Conservation (phyloP, 768 basidiomycete genomes). For the Amanita thiersii region DNA sequence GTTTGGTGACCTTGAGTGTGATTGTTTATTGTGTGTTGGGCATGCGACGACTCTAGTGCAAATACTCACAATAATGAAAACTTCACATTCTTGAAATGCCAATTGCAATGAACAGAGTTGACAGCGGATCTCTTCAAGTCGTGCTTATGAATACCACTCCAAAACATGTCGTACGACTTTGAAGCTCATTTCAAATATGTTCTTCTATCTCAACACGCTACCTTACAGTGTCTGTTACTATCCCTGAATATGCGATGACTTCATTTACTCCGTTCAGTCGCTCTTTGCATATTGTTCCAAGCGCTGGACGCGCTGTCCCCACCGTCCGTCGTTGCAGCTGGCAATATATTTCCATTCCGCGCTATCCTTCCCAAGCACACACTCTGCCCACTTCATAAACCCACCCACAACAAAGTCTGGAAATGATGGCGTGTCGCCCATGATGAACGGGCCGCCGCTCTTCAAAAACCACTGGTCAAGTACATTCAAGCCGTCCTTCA, state of each 20-base stretch:
- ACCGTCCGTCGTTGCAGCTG: conserved; percentile 3
- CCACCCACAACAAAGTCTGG: background rate
- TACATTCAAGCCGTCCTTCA: conserved; percentile 23
- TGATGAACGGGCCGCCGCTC: conserved; percentile 10
- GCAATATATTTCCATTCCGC: conserved; percentile 5
- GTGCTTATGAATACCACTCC: too few species aligned
- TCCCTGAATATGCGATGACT: background rate
- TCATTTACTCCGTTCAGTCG: background rate
- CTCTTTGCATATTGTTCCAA: conserved; percentile 5
- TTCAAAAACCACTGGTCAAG: conserved; percentile 18
- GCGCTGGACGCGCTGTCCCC: conserved; percentile 1
- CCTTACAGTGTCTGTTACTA: too few species aligned
- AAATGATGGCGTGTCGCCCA: conserved; percentile 18
- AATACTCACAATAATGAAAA: too few species aligned
- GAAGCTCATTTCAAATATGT: too few species aligned
- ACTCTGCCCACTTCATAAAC: conserved; percentile 1
- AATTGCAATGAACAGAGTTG: too few species aligned
- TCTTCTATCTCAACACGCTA: too few species aligned
- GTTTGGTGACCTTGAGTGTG: too few species aligned
- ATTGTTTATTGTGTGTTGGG: too few species aligned
- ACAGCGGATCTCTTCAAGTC: too few species aligned
- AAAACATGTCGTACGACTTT: too few species aligned
- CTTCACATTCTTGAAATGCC: too few species aligned
- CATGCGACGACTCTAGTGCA: too few species aligned
- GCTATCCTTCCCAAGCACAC: conserved; percentile 2